Evolutionary conservation across 1,284 basidiomycete genomes (phyloP).

Genomic region (Ceratobasidium sp.): DNA sequence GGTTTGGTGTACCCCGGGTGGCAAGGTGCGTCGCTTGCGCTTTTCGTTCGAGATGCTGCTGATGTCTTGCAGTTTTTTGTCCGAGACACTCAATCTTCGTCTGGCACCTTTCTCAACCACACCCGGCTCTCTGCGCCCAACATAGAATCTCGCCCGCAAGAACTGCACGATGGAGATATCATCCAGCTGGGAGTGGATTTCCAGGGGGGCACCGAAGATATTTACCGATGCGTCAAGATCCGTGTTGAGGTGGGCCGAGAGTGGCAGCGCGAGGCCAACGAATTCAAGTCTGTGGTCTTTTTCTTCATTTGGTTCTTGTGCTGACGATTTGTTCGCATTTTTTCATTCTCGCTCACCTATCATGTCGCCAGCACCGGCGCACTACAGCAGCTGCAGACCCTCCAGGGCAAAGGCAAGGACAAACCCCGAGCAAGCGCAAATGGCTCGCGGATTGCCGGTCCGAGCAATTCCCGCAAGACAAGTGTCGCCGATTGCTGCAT

Average conservation of each 20-base stretch:
- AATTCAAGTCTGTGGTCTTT: conserved; percentile 83
- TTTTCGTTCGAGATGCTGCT: not conserved
- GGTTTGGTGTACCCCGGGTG: conserved; percentile 78
- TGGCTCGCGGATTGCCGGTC: conserved; percentile 45
- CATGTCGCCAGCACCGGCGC: conserved; percentile 45
- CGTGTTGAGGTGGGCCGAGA: conserved; percentile 89
- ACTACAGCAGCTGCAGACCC: conserved; percentile 46
- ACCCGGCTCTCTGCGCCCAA: conserved; percentile 87
- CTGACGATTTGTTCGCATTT: not conserved
- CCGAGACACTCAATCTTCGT: conserved; percentile 89
- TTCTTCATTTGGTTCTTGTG: conserved; percentile 18
- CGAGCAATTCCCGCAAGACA: conserved; percentile 49
- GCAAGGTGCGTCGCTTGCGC: conserved; percentile 57
- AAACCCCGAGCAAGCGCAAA: conserved; percentile 56
- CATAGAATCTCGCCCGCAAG: conserved; percentile 79
- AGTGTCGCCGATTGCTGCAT: conserved; percentile 91
- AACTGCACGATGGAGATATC: conserved; percentile 93
- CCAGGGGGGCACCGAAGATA: conserved; percentile 96
- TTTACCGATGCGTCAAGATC: conserved; percentile 98
- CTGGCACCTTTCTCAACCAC: conserved; percentile 97
- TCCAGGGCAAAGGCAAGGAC: conserved; percentile 49
- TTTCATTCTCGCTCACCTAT: conserved; percentile 3
- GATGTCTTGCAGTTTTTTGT: conserved; percentile 74
- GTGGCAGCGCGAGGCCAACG: conserved; percentile 89
- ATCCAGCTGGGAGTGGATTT: conserved; percentile 98